Conservation (phyloP, 345 rosid species). For the Anastatica hierochuntica region DNA sequence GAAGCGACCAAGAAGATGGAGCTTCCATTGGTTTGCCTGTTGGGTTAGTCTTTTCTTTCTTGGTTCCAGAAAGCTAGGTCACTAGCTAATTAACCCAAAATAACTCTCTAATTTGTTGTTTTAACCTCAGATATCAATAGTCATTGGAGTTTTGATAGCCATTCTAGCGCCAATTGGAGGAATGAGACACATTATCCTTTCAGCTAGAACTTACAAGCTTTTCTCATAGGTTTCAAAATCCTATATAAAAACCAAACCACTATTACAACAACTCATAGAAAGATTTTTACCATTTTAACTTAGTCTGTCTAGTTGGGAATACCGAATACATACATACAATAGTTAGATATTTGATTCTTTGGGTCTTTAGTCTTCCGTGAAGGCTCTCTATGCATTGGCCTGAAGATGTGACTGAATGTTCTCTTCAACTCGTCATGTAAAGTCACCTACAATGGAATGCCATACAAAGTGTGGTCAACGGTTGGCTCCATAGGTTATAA, state of each 20-base stretch:
- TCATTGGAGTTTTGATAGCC: constrained; percentile 23
- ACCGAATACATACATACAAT: no score
- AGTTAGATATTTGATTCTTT: constrained; percentile 10
- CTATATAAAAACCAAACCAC: not conserved
- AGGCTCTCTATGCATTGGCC: no score
- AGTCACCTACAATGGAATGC: no score
- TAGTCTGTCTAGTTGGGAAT: not conserved
- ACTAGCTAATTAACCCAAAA: not conserved
- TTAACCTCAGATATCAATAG: constrained; percentile 12
- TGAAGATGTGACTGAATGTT: no score
- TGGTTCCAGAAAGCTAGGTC: not conserved
- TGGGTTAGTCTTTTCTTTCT: constrained; percentile 23
- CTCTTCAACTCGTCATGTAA: no score
- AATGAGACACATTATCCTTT: constrained; percentile 26
- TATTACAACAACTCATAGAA: not conserved
- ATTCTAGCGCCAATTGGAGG: constrained; percentile 29
- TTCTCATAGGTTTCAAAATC: constrained; percentile 20
- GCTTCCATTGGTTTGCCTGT: constrained; percentile 23
- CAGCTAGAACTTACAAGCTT: constrained; percentile 27
- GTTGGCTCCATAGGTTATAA: no score
- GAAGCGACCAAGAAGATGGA: constrained; percentile 26
- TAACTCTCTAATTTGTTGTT: not conserved
- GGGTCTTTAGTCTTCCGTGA: not conserved
- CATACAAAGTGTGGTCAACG: no score
- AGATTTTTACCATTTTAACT: not conserved